These are phyloP conservation scores for Lumnitzera littorea DNA, from an alignment of 345 rosid genomes.

Conservation along the genomic window DNA sequence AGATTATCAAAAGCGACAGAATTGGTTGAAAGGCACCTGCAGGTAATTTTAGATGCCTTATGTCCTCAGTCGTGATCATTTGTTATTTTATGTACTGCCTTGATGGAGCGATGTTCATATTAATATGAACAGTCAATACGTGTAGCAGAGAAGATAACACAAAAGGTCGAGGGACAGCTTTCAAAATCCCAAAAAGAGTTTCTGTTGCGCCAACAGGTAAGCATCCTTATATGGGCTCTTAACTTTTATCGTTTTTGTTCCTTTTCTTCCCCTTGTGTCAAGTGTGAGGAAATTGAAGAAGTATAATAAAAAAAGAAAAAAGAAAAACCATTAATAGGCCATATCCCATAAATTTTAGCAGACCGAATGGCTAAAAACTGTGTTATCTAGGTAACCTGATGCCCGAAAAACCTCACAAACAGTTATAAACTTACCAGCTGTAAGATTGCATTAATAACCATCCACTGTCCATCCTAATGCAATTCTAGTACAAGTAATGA, in stretches of 20 bases:
- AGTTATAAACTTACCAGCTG: too few relatives aligned
- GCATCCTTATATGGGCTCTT: constrained; percentile 14
- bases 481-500: too few relatives aligned
- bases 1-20: constrained; percentile 94
- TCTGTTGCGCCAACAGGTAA: constrained; percentile 98
- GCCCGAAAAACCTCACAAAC: too few relatives aligned
- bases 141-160: constrained; percentile 97
- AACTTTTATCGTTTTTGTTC: background rate
- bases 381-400: too few relatives aligned
- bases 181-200: constrained; percentile 98
- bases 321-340: too few relatives aligned
- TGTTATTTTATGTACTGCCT: constrained; percentile 4
- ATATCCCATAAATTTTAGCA: too few relatives aligned
- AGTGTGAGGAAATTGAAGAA: too few relatives aligned
- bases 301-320: too few relatives aligned
- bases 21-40: constrained; percentile 96
- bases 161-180: constrained; percentile 96
- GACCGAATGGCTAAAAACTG: too few relatives aligned
- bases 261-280: background rate
- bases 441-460: too few relatives aligned
- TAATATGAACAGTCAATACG: constrained; percentile 85
- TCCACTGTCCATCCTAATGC: too few relatives aligned
- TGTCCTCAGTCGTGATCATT: constrained; percentile 7
- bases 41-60: constrained; percentile 42
- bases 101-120: constrained; percentile 20